These are phyloP conservation scores for Clarkia xantiana DNA, from an alignment of 345 rosid species.

Conservation along the genomic window DNA sequence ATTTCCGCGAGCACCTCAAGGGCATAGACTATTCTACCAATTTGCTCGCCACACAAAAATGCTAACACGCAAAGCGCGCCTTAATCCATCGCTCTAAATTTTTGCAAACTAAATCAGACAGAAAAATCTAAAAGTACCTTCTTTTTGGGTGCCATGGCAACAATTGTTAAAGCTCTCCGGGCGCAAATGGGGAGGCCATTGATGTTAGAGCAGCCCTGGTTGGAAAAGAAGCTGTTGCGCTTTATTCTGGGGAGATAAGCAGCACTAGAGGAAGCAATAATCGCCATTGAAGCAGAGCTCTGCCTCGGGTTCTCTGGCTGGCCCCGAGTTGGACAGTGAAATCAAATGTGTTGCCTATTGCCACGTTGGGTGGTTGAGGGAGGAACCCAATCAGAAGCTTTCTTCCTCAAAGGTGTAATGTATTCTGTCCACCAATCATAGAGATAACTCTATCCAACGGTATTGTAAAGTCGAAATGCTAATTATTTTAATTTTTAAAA, in stretches of 20 bases:
- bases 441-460: conserved; percentile 5
- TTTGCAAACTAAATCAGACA: neutral
- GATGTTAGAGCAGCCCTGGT: conserved; percentile 10
- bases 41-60: neutral
- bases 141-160: conserved; percentile 68
- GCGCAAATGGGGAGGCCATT: conserved; percentile 13
- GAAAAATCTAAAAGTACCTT: conserved; percentile 29
- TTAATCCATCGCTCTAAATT: neutral
- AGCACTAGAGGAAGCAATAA: conserved; percentile 30
- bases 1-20: too few relatives aligned
- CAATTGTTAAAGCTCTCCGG: conserved; percentile 27
- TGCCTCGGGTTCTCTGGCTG: neutral
- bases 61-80: neutral
- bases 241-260: conserved; percentile 21
- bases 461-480: too few relatives aligned
- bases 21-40: too few relatives aligned
- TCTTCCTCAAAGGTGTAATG: neutral
- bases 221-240: conserved; percentile 11
- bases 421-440: conserved; percentile 4
- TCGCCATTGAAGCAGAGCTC: conserved; percentile 35
- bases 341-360: neutral
- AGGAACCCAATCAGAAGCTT: neutral
- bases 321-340: neutral
- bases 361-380: conserved; percentile 5
- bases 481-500: too few relatives aligned